Evolutionary conservation across 2,329 filamentous ascomycete genomes (phyloP).

Genomic region (Escovopsis sp.): DNA sequence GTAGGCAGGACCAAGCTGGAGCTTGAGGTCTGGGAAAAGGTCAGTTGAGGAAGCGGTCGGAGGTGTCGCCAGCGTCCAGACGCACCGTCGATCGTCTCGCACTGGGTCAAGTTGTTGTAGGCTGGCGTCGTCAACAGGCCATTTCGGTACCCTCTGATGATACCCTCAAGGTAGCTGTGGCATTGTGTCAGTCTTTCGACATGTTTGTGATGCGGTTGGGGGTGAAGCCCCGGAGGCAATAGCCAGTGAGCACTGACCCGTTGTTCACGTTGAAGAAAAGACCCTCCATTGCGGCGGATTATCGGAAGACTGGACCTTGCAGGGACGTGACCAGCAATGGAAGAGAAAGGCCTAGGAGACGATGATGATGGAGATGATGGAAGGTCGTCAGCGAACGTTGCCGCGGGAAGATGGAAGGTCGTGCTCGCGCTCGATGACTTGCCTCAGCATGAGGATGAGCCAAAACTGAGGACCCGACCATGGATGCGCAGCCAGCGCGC

Average conservation of each 20-base stretch:
- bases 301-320: neutral
- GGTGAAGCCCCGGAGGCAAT: neutral
- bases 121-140: conserved; percentile 76
- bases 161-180: conserved; percentile 82
- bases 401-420: too few species aligned
- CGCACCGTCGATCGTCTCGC: conserved; percentile 90
- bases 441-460: too few species aligned
- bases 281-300: conserved; percentile 55
- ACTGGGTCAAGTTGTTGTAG: conserved; percentile 93
- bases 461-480: too few species aligned
- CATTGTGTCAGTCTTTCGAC: conserved; percentile 2
- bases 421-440: too few species aligned
- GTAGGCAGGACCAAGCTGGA: conserved; percentile 91
- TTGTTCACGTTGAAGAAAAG: conserved; percentile 91
- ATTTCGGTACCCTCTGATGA: conserved; percentile 94
- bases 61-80: conserved; percentile 2
- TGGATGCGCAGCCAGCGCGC: too few species aligned
- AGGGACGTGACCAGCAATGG: too few species aligned
- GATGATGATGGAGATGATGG: too few species aligned
- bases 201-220: neutral
- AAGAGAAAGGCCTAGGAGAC: too few species aligned
- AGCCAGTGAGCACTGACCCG: conserved; percentile 41
- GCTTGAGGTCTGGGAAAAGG: conserved; percentile 64
- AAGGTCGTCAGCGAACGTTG: too few species aligned
- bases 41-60: neutral